Evolutionary conservation across 371 early-diverging fungal species (phyloP), one percentile per base, ranked within the genome.

Genomic region (Mortierella sp.): DNA sequence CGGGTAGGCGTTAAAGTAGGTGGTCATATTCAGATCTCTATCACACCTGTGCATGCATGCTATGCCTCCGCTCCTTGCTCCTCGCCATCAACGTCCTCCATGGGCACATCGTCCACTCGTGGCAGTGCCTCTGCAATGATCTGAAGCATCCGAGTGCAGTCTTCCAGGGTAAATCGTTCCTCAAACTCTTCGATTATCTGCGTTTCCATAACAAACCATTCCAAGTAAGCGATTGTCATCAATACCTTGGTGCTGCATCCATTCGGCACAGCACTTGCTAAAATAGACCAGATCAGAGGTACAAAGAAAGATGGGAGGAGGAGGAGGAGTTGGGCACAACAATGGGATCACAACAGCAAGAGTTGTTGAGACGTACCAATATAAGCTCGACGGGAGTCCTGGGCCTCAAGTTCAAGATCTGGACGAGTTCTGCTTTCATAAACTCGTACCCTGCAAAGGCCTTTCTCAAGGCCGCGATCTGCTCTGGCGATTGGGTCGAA

Each of bases 181-280:
- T 76, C 78, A 43, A 65, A 76, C 51, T 76, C 78, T 41, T 76
- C 78, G 41, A 76, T 66, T 7, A 70, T 54, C 78, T 76, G 49
- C 7, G 12, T 10, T 19, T 6, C 49, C 21, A 48, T 3, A 48
- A 48, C 6, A 18, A 14, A 8, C 39, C 39, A 14, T 39, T 7
- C 39, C 46, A 46, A 46, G n/a, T n/a, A 43, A 43, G 23, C 12
- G 23, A 41, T 23, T 21, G n/a, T n/a, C n/a, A n/a, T n/a, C n/a
- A n/a, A n/a, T n/a, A n/a, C n/a, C n/a, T n/a, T n/a, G n/a, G n/a
- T n/a, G n/a, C 7, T 34, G 34, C 4, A 34, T 7, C 4, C 34
- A 34, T 34, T 34, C 7, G 34, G 4, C 34, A 34, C 7, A 4
- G 7, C 10, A 7, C 34, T 4, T 34, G 34, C 4, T 7, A 34